Percentiles rank a stretch among this genome's conserved stretches.
These are phyloP conservation scores for Quercus lobata DNA, from an alignment of 331 rosid species.

Conservation along the genomic window DNA sequence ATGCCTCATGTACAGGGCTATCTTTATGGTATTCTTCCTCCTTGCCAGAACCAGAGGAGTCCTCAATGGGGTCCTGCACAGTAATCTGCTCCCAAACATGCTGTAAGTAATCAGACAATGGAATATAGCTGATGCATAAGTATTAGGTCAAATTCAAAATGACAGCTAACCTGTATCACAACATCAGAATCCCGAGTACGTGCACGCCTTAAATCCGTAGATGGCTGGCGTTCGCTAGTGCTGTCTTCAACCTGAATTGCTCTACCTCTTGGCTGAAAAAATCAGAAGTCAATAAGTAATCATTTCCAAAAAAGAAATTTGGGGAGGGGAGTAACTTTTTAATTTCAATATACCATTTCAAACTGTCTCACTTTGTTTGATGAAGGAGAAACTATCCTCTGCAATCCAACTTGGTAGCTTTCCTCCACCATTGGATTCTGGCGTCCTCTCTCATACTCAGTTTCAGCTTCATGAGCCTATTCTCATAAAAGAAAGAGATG, in stretches of 20 bases:
- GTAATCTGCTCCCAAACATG: constrained; percentile 47
- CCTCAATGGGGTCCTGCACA: constrained; percentile 46
- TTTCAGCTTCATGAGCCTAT: constrained; percentile 22
- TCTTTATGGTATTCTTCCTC: constrained; percentile 6
- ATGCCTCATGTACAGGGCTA: constrained; percentile 24
- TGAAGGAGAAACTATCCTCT: constrained; percentile 20
- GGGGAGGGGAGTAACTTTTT: neutral
- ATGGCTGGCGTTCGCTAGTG: constrained; percentile 60
- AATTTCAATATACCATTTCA: constrained; percentile 39
- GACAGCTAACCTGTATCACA: constrained; percentile 59
- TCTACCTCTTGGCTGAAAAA: constrained; percentile 59
- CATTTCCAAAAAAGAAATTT: constrained; percentile 6
- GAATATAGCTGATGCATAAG: constrained; percentile 16
- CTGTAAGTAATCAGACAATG: neutral
- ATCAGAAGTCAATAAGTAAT: constrained; percentile 24
- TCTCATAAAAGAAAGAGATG: constrained; percentile 16
- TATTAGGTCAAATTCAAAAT: constrained; percentile 11
- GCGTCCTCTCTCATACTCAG: constrained; percentile 10
- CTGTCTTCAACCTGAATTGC: constrained; percentile 69
- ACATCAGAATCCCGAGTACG: constrained; percentile 58
- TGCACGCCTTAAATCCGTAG: constrained; percentile 47
- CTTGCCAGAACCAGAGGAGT: constrained; percentile 27
- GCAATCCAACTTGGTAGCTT: constrained; percentile 30
- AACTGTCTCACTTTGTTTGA: constrained; percentile 18
- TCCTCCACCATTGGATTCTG: constrained; percentile 35